These are phyloP conservation scores for Salix brachista DNA, from an alignment of 345 rosid species.

Conservation along the genomic window DNA sequence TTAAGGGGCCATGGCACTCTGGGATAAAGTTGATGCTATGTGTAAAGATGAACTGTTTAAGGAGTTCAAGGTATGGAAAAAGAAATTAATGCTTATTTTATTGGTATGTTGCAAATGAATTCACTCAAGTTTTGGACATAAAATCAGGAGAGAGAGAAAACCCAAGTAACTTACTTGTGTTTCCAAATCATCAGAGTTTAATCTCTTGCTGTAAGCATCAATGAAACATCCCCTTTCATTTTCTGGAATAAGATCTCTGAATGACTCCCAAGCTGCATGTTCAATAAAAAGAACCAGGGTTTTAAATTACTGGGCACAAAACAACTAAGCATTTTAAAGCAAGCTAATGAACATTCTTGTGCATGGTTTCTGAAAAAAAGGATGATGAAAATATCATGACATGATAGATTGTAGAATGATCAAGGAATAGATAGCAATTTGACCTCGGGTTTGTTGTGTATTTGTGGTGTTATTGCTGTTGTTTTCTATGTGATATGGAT, in stretches of 20 bases:
- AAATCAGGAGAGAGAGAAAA: not conserved
- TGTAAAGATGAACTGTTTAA: no score
- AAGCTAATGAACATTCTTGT: not conserved
- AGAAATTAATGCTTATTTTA: no score
- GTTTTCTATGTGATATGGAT: not conserved
- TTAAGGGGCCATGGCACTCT: no score
- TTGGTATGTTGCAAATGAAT: no score
- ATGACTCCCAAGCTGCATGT: slow-evolving; percentile 88
- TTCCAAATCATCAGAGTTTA: slow-evolving; percentile 73
- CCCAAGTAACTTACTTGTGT: slow-evolving; percentile 55
- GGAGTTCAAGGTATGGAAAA: no score
- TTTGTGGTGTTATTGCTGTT: not conserved
- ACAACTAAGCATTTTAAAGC: not conserved
- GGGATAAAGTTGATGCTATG: no score
- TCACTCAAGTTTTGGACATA: not conserved
- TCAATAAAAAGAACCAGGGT: not conserved
- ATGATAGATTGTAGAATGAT: no score
- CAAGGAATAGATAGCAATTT: no score
- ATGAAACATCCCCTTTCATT: slow-evolving; percentile 63
- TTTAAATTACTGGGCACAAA: not conserved
- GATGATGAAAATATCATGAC: no score
- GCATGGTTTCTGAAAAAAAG: not conserved
- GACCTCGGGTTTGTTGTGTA: no score
- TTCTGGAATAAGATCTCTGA: slow-evolving; percentile 90
- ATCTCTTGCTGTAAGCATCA: slow-evolving; percentile 69